Evolutionary conservation across 768 basidiomycete genomes (phyloP), one percentile per base, ranked within the genome.

Genomic region (Trametes cubensis): DNA sequence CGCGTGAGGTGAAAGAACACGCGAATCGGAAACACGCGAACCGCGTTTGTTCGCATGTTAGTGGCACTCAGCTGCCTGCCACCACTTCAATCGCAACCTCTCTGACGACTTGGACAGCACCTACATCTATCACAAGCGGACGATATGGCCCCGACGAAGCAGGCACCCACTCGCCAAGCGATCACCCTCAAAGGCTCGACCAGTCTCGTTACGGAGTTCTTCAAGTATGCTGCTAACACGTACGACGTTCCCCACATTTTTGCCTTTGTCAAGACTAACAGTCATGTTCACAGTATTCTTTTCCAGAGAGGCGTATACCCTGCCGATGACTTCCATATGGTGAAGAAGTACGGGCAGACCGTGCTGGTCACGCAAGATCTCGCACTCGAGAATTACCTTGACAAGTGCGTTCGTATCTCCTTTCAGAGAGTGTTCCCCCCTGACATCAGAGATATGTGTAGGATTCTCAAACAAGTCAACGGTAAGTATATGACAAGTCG

Each of bases 141-240:
- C 39, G 60, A 42, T n/a, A 80, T 81, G 79, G 73, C 78, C 17
- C 69, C 70, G 17, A 81, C 79, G 1, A 79, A 77, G 62, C 80
- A 81, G 70, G 76, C 78, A 49, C 78, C 78, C 4, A 76, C 79
- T 21, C 85, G 85, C 45, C 88, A 91, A 64, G 86, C 89, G 4
- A 96, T 98, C 67, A 95, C 93, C 0, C 88, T 99, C 75, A 97
- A 98, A 71, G 97, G 97, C 2, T 96, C 94, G 0, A 94, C 94
- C 2, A 83, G 86, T 42, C 82, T 98, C 20, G 96, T 98, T 59
- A 96, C 94, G 0, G 97, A 99, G 70, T 98, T 99, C 82, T 98
- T 99, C 83, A 98, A 98, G 79, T 98, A 95, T 76, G 91, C 93
- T n/a, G 94, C 94, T 67, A 97, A 97, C 79, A 95, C 90, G 94